A percentile compares a stretch with the other conserved stretches of the same genome.
phyloP scores from a whole-genome alignment of 495 filamentous ascomycete species.

The Aspergillus diversus region DNA sequence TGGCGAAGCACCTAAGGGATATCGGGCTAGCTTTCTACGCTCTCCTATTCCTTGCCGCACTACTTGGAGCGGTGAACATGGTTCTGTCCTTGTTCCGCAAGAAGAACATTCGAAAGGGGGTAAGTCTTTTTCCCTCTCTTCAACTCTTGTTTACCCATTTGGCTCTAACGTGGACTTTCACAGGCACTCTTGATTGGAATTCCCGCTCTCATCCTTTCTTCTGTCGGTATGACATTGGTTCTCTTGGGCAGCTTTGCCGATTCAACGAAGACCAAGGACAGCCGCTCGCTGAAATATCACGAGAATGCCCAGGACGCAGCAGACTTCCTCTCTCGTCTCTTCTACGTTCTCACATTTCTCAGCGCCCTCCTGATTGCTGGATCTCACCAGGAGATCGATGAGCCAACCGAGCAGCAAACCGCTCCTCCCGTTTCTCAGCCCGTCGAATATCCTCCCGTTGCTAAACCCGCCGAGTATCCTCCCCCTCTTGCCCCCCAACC shows the following conservation, averaged over 20 bases:
- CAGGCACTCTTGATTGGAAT: slow-evolving; percentile 1
- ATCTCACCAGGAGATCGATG: slow-evolving; percentile 3
- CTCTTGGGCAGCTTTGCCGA: slow-evolving; percentile 18
- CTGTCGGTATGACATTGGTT: neutral
- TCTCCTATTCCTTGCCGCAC: slow-evolving; percentile 20
- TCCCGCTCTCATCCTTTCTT: slow-evolving; percentile 8
- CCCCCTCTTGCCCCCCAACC: too few relatives aligned
- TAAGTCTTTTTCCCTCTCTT: slow-evolving; percentile 11
- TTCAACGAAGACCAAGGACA: neutral
- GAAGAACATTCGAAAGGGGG: slow-evolving; percentile 16
- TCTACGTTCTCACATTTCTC: slow-evolving; percentile 13
- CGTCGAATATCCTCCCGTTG: neutral
- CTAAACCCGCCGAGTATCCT: neutral
- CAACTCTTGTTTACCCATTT: neutral
- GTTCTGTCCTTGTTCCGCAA: slow-evolving; percentile 13
- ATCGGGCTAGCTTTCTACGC: slow-evolving; percentile 16
- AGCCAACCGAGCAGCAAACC: neutral
- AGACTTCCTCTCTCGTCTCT: slow-evolving; percentile 12
- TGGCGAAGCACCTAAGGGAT: neutral
- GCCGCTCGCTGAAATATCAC: neutral
- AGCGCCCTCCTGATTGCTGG: slow-evolving; percentile 10
- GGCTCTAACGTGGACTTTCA: too few relatives aligned
- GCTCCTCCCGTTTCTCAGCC: neutral
- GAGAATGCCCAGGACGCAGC: slow-evolving; percentile 8
- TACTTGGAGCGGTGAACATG: slow-evolving; percentile 19